These are phyloP conservation scores for Marvania coccoides DNA, from an alignment of 139 green algal species.

Conservation along the genomic window DNA sequence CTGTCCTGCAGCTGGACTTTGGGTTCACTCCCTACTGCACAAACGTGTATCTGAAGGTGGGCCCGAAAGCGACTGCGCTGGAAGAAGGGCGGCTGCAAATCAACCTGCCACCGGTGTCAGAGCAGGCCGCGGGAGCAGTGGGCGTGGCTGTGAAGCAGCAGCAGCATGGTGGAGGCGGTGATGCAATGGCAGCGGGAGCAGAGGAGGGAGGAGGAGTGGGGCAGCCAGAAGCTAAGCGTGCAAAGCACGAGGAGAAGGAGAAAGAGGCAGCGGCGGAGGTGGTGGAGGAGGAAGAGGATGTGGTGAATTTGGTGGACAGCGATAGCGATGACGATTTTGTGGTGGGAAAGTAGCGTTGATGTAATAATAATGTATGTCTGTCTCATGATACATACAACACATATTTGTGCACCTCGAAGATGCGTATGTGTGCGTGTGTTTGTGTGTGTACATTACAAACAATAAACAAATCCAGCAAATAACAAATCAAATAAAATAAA, in stretches of 20 bases:
- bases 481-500: background rate
- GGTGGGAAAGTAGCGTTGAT: too few species aligned
- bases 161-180: slow-evolving; percentile 5
- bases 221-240: background rate
- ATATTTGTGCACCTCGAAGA: too few species aligned
- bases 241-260: background rate
- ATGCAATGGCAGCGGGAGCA: background rate
- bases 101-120: background rate
- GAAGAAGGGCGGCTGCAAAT: background rate
- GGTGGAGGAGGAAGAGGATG: background rate
- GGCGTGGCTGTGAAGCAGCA: background rate
- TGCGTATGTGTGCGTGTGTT: too few species aligned
- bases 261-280: background rate
- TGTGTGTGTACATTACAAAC: too few species aligned
- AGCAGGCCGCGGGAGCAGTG: background rate
- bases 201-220: background rate
- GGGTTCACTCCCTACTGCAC: slow-evolving; percentile 46
- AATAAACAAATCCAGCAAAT: too few species aligned
- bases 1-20: slow-evolving; percentile 41
- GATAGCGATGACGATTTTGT: background rate
- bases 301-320: background rate
- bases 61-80: background rate
- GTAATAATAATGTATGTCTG: too few species aligned
- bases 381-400: background rate
- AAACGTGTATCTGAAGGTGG: slow-evolving; percentile 38